Conservation (phyloP, 768 basidiomycete species). For the Boletus tomentosulus region DNA sequence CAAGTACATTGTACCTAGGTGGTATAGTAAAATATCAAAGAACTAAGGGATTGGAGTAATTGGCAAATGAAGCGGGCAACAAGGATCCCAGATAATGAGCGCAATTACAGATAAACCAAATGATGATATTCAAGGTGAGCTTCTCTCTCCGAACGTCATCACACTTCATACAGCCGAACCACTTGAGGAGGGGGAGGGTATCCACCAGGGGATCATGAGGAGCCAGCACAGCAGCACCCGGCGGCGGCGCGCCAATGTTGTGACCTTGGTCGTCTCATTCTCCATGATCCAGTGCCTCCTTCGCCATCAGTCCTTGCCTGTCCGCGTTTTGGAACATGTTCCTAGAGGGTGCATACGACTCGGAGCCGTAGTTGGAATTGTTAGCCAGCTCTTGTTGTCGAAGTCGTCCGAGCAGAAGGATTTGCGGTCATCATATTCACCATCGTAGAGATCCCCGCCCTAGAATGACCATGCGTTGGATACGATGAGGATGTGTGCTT, state of each 20-base stretch:
- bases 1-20: too few species aligned
- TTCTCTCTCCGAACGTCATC: conserved; percentile 95
- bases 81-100: too few species aligned
- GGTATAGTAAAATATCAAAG: too few species aligned
- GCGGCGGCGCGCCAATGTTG: conserved; percentile 70
- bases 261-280: conserved; percentile 81
- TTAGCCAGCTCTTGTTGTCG: conserved; percentile 73
- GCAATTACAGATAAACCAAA: conserved; percentile 64
- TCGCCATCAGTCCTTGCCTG: conserved; percentile 66
- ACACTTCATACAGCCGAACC: conserved; percentile 89
- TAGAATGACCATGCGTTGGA: conserved; percentile 81
- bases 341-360: conserved; percentile 88
- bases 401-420: conserved; percentile 74
- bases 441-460: conserved; percentile 69
- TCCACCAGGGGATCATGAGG: conserved; percentile 74
- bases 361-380: conserved; percentile 83
- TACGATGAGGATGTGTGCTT: conserved; percentile 78
- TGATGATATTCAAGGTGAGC: conserved; percentile 42
- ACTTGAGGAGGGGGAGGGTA: conserved; percentile 68
- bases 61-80: too few species aligned
- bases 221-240: conserved; percentile 92
- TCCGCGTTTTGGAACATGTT: conserved; percentile 93
- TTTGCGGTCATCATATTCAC: conserved; percentile 72
- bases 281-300: conserved; percentile 84
- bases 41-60: too few species aligned